Conservation (phyloP, 805 yeast species). For the Ogataea neopini region DNA sequence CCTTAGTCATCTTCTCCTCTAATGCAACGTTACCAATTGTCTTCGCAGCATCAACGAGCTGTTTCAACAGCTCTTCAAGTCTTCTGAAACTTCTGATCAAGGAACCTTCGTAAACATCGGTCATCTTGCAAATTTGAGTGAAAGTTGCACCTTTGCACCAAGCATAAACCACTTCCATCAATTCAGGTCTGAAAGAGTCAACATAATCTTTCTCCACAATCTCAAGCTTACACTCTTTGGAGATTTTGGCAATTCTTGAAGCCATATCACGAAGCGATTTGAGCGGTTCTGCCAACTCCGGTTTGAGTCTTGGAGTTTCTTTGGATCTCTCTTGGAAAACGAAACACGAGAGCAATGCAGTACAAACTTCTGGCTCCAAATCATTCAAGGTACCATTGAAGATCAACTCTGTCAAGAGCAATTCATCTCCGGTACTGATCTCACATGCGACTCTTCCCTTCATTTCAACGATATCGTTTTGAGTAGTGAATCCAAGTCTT, state of each 20-base stretch:
- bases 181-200: slow-evolving; percentile 85
- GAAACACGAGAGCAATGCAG: slow-evolving; percentile 88
- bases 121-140: slow-evolving; percentile 97
- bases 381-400: slow-evolving; percentile 96
- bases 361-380: slow-evolving; percentile 84
- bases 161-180: slow-evolving; percentile 94
- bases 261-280: slow-evolving; percentile 91
- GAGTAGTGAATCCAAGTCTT: slow-evolving; percentile 86
- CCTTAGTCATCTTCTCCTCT: slow-evolving; percentile 85
- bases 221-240: slow-evolving; percentile 87
- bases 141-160: slow-evolving; percentile 98
- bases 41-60: slow-evolving; percentile 86
- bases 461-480: slow-evolving; percentile 85
- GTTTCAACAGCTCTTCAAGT: slow-evolving; percentile 89
- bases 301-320: slow-evolving; percentile 80
- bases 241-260: slow-evolving; percentile 80
- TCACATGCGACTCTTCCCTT: slow-evolving; percentile 95
- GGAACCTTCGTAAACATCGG: slow-evolving; percentile 97
- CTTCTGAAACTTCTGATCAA: slow-evolving; percentile 93
- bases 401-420: slow-evolving; percentile 83
- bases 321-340: slow-evolving; percentile 96
- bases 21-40: slow-evolving; percentile 89
- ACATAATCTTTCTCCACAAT: slow-evolving; percentile 90
- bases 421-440: slow-evolving; percentile 87
- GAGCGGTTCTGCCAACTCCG: slow-evolving; percentile 91